Evolutionary conservation across 345 rosid species (phyloP).

Genomic region (Populus davidiana): DNA sequence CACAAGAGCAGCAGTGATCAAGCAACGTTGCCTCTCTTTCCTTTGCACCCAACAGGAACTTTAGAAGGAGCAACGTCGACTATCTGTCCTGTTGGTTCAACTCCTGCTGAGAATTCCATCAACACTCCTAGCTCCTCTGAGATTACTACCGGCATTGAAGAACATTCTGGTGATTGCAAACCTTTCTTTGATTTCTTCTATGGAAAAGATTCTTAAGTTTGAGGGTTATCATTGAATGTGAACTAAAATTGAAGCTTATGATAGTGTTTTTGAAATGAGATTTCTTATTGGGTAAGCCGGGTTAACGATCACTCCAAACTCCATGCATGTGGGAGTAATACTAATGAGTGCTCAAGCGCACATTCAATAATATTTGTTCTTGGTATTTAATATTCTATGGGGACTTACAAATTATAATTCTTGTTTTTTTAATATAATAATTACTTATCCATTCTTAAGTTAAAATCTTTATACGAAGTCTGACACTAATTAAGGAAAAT

Average conservation of each 20-base stretch:
- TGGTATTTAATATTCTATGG: neutral
- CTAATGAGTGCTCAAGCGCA: neutral
- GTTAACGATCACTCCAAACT: neutral
- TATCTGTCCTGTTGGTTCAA: slow-evolving; percentile 4
- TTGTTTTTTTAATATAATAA: neutral
- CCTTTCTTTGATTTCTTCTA: slow-evolving; percentile 47
- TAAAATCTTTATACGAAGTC: neutral
- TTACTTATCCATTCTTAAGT: neutral
- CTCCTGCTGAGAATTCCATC: slow-evolving; percentile 9
- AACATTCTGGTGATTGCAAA: slow-evolving; percentile 10
- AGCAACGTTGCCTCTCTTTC: slow-evolving; percentile 50
- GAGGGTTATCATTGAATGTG: neutral
- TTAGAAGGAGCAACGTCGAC: slow-evolving; percentile 16
- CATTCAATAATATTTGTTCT: neutral
- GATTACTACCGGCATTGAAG: slow-evolving; percentile 1
- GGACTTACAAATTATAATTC: neutral
- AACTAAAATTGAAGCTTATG: neutral
- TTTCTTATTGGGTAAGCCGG: neutral
- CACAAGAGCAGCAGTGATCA: slow-evolving; percentile 5
- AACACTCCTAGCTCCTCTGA: slow-evolving; percentile 13
- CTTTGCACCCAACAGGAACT: slow-evolving; percentile 53
- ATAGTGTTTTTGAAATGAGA: neutral
- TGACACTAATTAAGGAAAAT: too few relatives aligned
- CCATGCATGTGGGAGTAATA: neutral
- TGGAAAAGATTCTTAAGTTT: neutral